These are phyloP conservation scores for Gentiana macrophylla DNA, from an alignment of 257 asterid species.

Conservation along the genomic window DNA sequence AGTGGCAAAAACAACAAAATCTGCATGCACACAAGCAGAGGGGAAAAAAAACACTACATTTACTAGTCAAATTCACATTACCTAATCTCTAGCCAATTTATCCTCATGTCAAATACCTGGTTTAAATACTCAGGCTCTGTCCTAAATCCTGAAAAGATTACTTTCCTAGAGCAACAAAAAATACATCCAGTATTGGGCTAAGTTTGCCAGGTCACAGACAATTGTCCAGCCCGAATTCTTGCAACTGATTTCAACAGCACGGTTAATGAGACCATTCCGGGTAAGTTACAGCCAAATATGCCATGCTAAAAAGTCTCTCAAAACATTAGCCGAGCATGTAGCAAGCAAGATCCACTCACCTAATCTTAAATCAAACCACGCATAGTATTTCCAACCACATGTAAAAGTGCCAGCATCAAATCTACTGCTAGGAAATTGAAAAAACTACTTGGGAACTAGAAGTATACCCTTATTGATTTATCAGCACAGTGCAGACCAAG, in stretches of 20 bases:
- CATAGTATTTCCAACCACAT: background rate
- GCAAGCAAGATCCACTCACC: no score
- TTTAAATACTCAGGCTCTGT: no score
- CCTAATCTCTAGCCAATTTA: no score
- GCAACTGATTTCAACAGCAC: background rate
- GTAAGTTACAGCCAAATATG: background rate
- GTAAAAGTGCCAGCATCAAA: background rate
- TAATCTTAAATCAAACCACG: background rate
- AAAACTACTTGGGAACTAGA: background rate
- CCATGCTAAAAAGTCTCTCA: background rate
- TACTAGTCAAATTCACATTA: no score
- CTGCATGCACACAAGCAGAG: background rate
- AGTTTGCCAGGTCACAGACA: no score
- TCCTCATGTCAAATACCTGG: no score
- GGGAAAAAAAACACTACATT: no score
- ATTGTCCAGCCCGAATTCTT: background rate
- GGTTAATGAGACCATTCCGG: background rate
- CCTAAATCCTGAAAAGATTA: no score
- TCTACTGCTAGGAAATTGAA: background rate
- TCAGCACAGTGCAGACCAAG: background rate
- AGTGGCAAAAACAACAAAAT: constrained; percentile 2
- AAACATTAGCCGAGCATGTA: no score
- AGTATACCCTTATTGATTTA: background rate
- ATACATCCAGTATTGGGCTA: no score
- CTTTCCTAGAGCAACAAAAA: no score